These are phyloP conservation scores for Magnolia officinalis DNA, from an alignment of 164 flowering plant genomes.

Conservation along the genomic window DNA sequence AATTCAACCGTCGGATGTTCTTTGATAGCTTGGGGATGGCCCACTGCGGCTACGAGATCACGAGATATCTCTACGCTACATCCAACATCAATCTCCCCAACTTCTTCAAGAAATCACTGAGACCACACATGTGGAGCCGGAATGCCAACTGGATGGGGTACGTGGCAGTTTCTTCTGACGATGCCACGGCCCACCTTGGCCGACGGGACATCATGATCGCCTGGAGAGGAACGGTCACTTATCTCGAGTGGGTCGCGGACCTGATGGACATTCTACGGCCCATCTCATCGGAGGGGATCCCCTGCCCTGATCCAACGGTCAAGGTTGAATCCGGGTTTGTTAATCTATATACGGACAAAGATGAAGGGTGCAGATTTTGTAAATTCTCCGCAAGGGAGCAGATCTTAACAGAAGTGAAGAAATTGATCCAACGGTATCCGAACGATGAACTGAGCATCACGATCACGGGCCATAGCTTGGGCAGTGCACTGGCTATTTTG, in stretches of 20 bases:
- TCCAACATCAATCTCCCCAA: conserved; percentile 60
- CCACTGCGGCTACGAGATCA: conserved; percentile 46
- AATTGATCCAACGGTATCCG: conserved; percentile 36
- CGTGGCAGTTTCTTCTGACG: conserved; percentile 74
- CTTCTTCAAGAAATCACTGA: conserved; percentile 55
- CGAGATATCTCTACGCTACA: conserved; percentile 71
- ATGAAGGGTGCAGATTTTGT: conserved; percentile 42
- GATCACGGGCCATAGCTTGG: conserved; percentile 80
- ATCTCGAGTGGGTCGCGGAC: conserved; percentile 71
- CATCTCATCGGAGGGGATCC: conserved; percentile 29
- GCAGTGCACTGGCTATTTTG: conserved; percentile 58
- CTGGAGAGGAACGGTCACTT: conserved; percentile 86
- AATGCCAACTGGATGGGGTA: conserved; percentile 90
- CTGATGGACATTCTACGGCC: conserved; percentile 54
- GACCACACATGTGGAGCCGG: conserved; percentile 60
- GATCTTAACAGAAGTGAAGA: conserved; percentile 43
- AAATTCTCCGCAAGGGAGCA: conserved; percentile 71
- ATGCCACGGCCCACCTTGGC: conserved; percentile 46
- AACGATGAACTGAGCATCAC: conserved; percentile 72
- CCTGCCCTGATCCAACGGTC: conserved; percentile 53
- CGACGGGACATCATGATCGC: conserved; percentile 75
- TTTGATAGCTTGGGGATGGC: conserved; percentile 40
- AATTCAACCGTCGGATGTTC: conserved; percentile 34
- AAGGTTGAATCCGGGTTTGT: conserved; percentile 77
- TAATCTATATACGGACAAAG: conserved; percentile 66